A percentile compares a stretch with the other conserved stretches of the same genome.
phyloP scores from a whole-genome alignment of 768 basidiomycete genomes.

The Suillus subaureus region DNA sequence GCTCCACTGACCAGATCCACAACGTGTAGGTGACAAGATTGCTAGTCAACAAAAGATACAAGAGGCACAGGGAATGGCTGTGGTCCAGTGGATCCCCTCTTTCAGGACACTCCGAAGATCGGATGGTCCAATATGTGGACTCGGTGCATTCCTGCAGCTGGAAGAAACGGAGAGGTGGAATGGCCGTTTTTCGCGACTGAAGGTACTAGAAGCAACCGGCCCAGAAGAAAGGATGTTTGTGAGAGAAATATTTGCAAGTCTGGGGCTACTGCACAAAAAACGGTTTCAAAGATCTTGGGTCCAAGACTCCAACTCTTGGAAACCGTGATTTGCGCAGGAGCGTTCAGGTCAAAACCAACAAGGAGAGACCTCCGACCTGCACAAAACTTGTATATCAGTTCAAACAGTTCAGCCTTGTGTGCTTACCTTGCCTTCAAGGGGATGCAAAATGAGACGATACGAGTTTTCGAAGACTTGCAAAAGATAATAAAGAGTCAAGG shows the following conservation, averaged over 20 bases:
- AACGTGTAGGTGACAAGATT: slow-evolving; percentile 35
- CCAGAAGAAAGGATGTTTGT: neutral
- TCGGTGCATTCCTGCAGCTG: slow-evolving; percentile 37
- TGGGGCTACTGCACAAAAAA: neutral
- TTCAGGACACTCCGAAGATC: slow-evolving; percentile 31
- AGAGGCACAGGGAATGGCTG: slow-evolving; percentile 35
- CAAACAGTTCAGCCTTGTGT: neutral
- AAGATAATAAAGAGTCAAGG: neutral
- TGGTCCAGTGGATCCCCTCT: slow-evolving; percentile 37
- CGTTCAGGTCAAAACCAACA: neutral
- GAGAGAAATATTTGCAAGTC: neutral
- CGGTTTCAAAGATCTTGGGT: neutral
- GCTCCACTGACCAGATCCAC: slow-evolving; percentile 27
- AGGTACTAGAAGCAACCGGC: neutral
- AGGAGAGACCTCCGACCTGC: neutral
- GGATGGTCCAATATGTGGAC: slow-evolving; percentile 32
- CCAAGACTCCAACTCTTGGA: too few species aligned
- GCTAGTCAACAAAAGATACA: slow-evolving; percentile 37
- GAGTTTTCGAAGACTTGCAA: too few species aligned
- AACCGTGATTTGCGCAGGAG: neutral
- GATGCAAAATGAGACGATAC: too few species aligned
- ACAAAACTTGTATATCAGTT: neutral
- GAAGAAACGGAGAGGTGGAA: slow-evolving; percentile 38
- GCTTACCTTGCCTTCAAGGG: neutral
- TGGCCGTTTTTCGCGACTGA: slow-evolving; percentile 25